These are phyloP conservation scores for Echites panduratus DNA, from an alignment of 257 asterid species.

Conservation along the genomic window DNA sequence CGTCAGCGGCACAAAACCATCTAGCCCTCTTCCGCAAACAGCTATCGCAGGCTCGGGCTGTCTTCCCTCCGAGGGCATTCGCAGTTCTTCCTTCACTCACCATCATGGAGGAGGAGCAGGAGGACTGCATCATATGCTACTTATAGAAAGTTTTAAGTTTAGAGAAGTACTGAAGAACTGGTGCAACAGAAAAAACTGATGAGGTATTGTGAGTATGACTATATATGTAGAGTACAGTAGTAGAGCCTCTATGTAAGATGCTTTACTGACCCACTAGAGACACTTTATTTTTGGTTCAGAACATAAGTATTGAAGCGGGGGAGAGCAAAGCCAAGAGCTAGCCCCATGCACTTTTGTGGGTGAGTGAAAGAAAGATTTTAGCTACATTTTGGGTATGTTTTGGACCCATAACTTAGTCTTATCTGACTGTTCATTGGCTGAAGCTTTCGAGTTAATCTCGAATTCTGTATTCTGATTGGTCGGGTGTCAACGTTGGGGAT, in stretches of 20 bases:
- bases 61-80: constrained; percentile 46
- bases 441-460: constrained; percentile 29
- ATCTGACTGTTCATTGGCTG: constrained; percentile 46
- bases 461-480: constrained; percentile 43
- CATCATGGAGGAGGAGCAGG: constrained; percentile 16
- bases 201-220: not conserved
- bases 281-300: no score
- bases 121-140: not conserved
- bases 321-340: not conserved
- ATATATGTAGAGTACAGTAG: not conserved
- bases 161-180: not conserved
- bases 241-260: no score
- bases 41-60: constrained; percentile 65
- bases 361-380: constrained; percentile 11
- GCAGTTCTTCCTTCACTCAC: constrained; percentile 35
- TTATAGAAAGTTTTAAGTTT: not conserved
- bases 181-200: not conserved
- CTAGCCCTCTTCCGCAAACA: constrained; percentile 60
- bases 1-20: constrained; percentile 75
- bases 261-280: constrained; percentile 7
- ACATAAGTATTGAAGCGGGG: no score
- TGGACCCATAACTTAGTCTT: constrained; percentile 27
- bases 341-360: constrained; percentile 22
- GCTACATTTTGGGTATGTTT: constrained; percentile 11
- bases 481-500: constrained; percentile 31